Evolutionary conservation across 2,329 filamentous ascomycete genomes (phyloP).

Genomic region (Aspergillus sp.): DNA sequence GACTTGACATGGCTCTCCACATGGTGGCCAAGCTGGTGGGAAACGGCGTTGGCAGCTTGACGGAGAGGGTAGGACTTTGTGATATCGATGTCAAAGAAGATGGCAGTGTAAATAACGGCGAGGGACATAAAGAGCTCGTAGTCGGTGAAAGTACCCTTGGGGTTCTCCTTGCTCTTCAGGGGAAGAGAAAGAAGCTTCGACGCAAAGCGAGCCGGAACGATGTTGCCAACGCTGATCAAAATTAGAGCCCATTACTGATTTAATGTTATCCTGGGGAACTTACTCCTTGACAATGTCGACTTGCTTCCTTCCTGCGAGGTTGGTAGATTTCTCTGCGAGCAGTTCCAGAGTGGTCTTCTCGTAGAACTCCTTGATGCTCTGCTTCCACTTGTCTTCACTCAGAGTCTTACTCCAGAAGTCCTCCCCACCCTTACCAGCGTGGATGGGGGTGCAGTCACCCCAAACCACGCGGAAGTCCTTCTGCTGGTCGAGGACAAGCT

Average conservation of each 20-base stretch:
- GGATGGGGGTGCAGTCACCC: constrained; percentile 61
- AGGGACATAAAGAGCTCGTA: constrained; percentile 61
- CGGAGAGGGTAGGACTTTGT: constrained; percentile 65
- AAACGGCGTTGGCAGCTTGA: constrained; percentile 57
- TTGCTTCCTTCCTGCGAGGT: constrained; percentile 61
- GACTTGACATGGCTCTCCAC: constrained; percentile 67
- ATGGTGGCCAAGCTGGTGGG: constrained; percentile 59
- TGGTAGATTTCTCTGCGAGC: constrained; percentile 64
- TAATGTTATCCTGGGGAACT: constrained; percentile 17
- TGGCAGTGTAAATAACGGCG: constrained; percentile 62
- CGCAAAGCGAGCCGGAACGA: constrained; percentile 57
- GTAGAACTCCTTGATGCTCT: constrained; percentile 67
- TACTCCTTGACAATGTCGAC: constrained; percentile 67
- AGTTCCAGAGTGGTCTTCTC: constrained; percentile 61
- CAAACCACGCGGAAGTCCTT: constrained; percentile 65
- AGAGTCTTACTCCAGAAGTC: constrained; percentile 61
- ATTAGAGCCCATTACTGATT: constrained; percentile 8
- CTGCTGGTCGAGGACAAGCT: constrained; percentile 61
- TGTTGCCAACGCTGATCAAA: constrained; percentile 48
- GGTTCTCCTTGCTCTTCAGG: constrained; percentile 53
- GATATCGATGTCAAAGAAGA: constrained; percentile 67
- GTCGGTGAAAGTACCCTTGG: constrained; percentile 55
- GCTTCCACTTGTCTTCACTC: constrained; percentile 62
- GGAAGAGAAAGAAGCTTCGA: constrained; percentile 56
- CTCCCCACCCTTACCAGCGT: constrained; percentile 59